These are phyloP conservation scores for Fusarium lyarnte DNA, from an alignment of 2,329 filamentous ascomycete genomes.

Conservation along the genomic window DNA sequence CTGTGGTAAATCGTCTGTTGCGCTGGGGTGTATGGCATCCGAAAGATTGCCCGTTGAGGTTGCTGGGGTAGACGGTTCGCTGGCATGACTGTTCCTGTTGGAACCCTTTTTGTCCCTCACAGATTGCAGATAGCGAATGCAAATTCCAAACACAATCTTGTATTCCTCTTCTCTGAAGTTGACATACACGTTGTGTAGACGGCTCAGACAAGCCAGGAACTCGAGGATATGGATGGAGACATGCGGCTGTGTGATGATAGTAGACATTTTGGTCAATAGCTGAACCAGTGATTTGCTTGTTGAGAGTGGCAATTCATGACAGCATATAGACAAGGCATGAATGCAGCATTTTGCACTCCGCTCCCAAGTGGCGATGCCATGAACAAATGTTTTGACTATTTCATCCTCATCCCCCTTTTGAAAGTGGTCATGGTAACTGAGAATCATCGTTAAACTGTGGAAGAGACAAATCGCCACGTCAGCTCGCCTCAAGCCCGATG, in stretches of 20 bases:
- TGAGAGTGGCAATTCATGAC: constrained; percentile 89
- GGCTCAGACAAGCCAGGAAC: constrained; percentile 89
- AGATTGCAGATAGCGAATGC: constrained; percentile 91
- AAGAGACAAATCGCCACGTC: constrained; percentile 92
- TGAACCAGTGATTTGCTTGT: constrained; percentile 86
- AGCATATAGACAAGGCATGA: constrained; percentile 93
- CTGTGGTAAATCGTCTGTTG: constrained; percentile 81
- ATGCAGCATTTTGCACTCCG: constrained; percentile 92
- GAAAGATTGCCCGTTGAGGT: constrained; percentile 23
- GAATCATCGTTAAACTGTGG: constrained; percentile 84
- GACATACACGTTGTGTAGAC: constrained; percentile 83
- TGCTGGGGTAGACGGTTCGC: constrained; percentile 52
- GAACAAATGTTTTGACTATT: constrained; percentile 85
- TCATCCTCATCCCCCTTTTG: constrained; percentile 88
- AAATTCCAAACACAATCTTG: constrained; percentile 93
- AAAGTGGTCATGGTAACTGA: constrained; percentile 90
- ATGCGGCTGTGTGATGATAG: constrained; percentile 92
- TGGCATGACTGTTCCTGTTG: constrained; percentile 56
- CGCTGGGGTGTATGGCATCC: constrained; percentile 40
- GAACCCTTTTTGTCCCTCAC: constrained; percentile 73
- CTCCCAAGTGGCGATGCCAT: constrained; percentile 85
- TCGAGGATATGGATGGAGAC: constrained; percentile 96
- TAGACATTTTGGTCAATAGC: constrained; percentile 92
- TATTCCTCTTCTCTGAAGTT: constrained; percentile 94
- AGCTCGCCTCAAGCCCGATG: constrained; percentile 83